Evolutionary conservation across 306 rosid species (phyloP), one percentile per base, ranked within the genome.

Genomic region (Myrica gale): DNA sequence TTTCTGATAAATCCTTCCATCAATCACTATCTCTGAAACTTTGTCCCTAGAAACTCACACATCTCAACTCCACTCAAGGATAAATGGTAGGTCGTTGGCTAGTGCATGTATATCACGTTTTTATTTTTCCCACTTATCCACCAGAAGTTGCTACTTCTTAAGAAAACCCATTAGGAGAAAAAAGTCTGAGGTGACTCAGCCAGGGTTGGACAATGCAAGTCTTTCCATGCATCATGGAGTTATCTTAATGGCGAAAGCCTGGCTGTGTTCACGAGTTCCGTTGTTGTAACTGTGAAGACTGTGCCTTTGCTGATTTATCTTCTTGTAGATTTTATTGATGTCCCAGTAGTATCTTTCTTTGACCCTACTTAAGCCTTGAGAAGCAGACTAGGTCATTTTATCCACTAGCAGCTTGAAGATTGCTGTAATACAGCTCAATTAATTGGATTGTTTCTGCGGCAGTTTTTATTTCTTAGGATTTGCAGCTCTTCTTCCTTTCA

Each of bases 141-240:
- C 76, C 47, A 12, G 23, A 72, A 32, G 13, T 15, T 12, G 32
- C 5, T 52, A 21, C 74, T 26, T 61, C 12, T 32, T n/a, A 50
- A 69, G 82, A 69, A 61, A 76, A 61, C 17, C 11, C 21, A 32
- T 32, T 61, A 13, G 43, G 13, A 26, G 4, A 16, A 61, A 61
- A 61, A 0, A 11, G 7, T 61, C 13, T 78, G 60, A 68, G 54
- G 71, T 67, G 21, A 52, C 67, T 13, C 46, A 56, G 62, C 41
- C 44, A 52, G 71, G 17, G 32, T 15, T 41, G 68, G 62, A 68
- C 19, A 37, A 78, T 46, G 77, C 39, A 60, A 53, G 65, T 45
- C n/a, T 71, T 51, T 60, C 16, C 53, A 54, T 41, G 78, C 62
- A 67, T 62, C 68, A 70, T 51, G 69, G 21, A 71, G 67, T 45